These are phyloP conservation scores for Phytophthora ohioensis DNA, from an alignment of 352 stramenopile species.

Conservation along the genomic window DNA sequence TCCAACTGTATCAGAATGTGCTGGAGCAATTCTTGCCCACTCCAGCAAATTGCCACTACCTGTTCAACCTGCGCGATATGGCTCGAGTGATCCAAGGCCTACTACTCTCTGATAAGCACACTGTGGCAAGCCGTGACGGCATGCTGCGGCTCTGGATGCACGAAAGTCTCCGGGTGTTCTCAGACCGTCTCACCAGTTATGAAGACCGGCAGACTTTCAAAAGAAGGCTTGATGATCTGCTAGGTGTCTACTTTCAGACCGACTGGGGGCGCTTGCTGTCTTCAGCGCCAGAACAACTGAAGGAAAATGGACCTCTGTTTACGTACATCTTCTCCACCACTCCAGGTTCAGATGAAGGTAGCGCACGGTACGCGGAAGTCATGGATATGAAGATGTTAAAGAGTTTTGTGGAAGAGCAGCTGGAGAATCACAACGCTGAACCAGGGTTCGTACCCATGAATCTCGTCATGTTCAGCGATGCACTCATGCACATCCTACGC, in stretches of 20 bases:
- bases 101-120: constrained; percentile 78
- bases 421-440: constrained; percentile 93
- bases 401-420: constrained; percentile 89
- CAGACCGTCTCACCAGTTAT: constrained; percentile 89
- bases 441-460: constrained; percentile 91
- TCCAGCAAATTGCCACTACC: constrained; percentile 90
- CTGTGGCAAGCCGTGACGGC: constrained; percentile 70
- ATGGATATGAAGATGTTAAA: constrained; percentile 90
- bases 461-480: constrained; percentile 92
- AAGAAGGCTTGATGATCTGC: constrained; percentile 79
- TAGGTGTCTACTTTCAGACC: constrained; percentile 80
- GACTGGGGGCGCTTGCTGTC: constrained; percentile 76
- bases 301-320: constrained; percentile 85
- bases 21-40: constrained; percentile 90
- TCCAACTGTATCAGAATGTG: constrained; percentile 89
- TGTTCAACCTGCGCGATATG: constrained; percentile 92
- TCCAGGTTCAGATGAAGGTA: constrained; percentile 39
- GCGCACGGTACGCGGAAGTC: constrained; percentile 77
- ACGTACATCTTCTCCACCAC: constrained; percentile 76
- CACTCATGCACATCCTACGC: constrained; percentile 90
- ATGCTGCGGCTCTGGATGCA: constrained; percentile 92
- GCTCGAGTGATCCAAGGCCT: constrained; percentile 90
- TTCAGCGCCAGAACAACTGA: constrained; percentile 67
- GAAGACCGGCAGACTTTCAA: constrained; percentile 93
- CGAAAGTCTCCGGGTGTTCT: constrained; percentile 91